Evolutionary conservation across 192 early-diverging fungal species (phyloP).

Genomic region (Umbelopsis isabellina): DNA sequence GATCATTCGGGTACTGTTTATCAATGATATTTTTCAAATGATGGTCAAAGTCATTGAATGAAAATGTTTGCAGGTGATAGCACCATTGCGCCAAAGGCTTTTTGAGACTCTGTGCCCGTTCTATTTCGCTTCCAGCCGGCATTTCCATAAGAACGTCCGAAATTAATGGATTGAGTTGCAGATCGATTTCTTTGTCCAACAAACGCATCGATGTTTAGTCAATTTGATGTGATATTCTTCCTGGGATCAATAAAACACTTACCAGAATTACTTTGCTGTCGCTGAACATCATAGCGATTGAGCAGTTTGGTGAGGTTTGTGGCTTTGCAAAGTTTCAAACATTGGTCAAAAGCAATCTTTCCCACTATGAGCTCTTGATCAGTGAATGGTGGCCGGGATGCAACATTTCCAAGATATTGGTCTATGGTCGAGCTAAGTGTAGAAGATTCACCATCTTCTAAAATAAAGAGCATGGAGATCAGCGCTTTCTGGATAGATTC

Average conservation of each 20-base stretch:
- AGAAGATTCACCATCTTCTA: background rate
- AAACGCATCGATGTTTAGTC: too few relatives aligned
- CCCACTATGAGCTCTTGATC: conserved; percentile 28
- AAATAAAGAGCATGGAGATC: conserved; percentile 3
- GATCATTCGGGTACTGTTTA: conserved; percentile 24
- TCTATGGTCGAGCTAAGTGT: conserved; percentile 2
- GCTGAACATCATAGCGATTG: background rate
- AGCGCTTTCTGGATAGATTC: background rate
- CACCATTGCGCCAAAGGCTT: conserved; percentile 24
- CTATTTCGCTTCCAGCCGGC: conserved; percentile 4
- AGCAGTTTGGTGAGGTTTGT: background rate
- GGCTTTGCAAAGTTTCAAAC: background rate
- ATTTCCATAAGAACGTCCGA: background rate
- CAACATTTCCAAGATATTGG: conserved; percentile 24
- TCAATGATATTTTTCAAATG: conserved; percentile 25
- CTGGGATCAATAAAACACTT: background rate
- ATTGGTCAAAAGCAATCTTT: background rate
- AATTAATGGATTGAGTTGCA: conserved; percentile 21
- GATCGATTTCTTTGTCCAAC: background rate
- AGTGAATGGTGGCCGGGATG: conserved; percentile 2
- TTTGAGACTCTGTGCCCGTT: conserved; percentile 7
- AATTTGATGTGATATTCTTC: too few relatives aligned
- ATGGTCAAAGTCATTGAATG: conserved; percentile 18
- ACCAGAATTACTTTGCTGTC: background rate
- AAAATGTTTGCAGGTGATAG: conserved; percentile 1